Evolutionary conservation across 1,284 basidiomycete species (phyloP).

Genomic region (Papiliotrema flavescens): DNA sequence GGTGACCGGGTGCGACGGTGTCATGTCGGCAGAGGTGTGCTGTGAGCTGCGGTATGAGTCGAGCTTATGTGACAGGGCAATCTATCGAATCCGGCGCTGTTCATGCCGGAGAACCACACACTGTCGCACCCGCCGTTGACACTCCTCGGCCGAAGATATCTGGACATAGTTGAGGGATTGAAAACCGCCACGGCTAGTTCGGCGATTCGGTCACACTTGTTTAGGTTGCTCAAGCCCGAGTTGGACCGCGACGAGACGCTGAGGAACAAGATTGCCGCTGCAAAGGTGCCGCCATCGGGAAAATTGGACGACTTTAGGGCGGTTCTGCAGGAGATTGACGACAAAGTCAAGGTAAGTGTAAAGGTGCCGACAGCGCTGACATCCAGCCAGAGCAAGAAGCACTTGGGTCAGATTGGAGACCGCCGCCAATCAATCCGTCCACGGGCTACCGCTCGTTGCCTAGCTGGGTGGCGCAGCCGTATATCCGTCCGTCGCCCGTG

Average conservation of each 20-base stretch:
- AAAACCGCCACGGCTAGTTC: constrained; percentile 68
- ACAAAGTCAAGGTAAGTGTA: constrained; percentile 59
- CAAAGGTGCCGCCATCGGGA: constrained; percentile 33
- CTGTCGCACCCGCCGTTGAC: constrained; percentile 61
- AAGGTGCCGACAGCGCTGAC: background rate
- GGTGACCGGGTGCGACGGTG: constrained; percentile 79
- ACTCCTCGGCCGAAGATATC: constrained; percentile 76
- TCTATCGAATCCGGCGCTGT: constrained; percentile 87
- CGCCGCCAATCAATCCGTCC: constrained; percentile 30
- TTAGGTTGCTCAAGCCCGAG: constrained; percentile 82
- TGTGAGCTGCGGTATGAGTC: background rate
- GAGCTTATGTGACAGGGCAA: constrained; percentile 57
- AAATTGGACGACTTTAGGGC: constrained; percentile 50
- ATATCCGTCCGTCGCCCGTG: constrained; percentile 59
- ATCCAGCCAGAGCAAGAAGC: constrained; percentile 44
- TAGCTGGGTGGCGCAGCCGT: constrained; percentile 81
- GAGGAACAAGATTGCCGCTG: constrained; percentile 55
- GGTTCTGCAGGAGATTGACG: constrained; percentile 65
- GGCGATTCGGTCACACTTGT: constrained; percentile 87
- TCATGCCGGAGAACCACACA: constrained; percentile 51
- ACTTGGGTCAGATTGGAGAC: constrained; percentile 39
- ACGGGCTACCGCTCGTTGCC: constrained; percentile 59
- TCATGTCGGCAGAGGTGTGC: constrained; percentile 82
- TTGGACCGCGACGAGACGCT: constrained; percentile 66
- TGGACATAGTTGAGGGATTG: constrained; percentile 70